A percentile compares a stretch with the other conserved stretches of the same genome.
Conservation (phyloP, 805 yeast species). For the Spathaspora passalidarum region DNA sequence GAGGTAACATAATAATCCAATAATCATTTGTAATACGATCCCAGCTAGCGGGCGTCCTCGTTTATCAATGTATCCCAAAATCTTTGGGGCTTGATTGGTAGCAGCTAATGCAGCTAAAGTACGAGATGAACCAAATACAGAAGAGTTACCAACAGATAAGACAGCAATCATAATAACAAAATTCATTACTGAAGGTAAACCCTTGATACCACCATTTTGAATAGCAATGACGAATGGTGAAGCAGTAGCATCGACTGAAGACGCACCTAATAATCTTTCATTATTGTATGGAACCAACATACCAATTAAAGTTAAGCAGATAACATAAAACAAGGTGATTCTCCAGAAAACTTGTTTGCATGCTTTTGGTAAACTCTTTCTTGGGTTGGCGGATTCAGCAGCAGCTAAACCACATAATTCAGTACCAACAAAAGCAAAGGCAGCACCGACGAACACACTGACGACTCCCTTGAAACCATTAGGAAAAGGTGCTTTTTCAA, state of each 20-base stretch:
- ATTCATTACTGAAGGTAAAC: conserved; percentile 64
- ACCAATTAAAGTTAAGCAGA: conserved; percentile 23
- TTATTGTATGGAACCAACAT: conserved; percentile 23
- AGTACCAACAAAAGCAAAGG: conserved; percentile 36
- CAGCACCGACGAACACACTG: conserved; percentile 36
- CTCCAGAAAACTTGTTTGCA: conserved; percentile 39
- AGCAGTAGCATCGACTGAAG: conserved; percentile 56
- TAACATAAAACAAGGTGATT: conserved; percentile 35
- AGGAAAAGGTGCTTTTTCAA: conserved; percentile 50
- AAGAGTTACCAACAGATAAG: conserved; percentile 70
- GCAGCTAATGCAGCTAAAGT: conserved; percentile 61
- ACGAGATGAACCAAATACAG: conserved; percentile 68
- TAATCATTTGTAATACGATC: conserved; percentile 44
- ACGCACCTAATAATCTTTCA: conserved; percentile 31
- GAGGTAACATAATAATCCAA: conserved; percentile 64
- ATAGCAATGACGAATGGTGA: conserved; percentile 84
- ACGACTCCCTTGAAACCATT: conserved; percentile 40
- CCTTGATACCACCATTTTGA: conserved; percentile 57
- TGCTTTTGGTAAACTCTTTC: conserved; percentile 31
- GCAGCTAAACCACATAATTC: conserved; percentile 38
- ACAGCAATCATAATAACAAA: conserved; percentile 67
- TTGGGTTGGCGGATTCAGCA: conserved; percentile 34
- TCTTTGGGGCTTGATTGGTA: conserved; percentile 58
- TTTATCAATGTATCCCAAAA: conserved; percentile 60
- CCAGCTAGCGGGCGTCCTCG: conserved; percentile 67